Evolutionary conservation across 1,139 yeast genomes (phyloP).

Genomic region (Yamadazyma triangularis): DNA sequence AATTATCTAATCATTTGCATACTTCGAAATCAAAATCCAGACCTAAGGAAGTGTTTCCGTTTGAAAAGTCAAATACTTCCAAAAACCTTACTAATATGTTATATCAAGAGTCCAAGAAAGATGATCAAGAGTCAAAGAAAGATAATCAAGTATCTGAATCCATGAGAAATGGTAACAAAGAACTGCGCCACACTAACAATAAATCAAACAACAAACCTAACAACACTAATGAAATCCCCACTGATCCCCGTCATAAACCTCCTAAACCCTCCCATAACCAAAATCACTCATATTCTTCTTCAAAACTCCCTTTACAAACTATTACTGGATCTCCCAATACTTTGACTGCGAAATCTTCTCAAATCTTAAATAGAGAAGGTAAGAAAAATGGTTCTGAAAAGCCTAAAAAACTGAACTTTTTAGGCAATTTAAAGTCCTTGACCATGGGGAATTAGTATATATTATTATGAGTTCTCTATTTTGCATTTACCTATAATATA

Average conservation of each 20-base stretch:
- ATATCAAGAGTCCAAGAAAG: slow-evolving; percentile 5
- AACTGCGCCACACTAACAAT: no score
- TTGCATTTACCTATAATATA: no score
- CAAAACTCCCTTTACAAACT: slow-evolving; percentile 1
- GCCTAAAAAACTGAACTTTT: slow-evolving; percentile 1
- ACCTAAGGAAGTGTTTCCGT: slow-evolving; percentile 1
- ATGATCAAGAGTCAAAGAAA: slow-evolving; percentile 8
- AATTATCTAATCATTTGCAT: slow-evolving; percentile 13
- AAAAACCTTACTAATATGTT: slow-evolving; percentile 8
- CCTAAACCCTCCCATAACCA: not conserved
- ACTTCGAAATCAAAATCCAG: slow-evolving; percentile 2
- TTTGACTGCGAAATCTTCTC: no score
- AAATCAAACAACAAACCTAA: no score
- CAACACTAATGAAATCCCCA: not conserved
- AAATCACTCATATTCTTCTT: no score
- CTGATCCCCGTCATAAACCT: no score
- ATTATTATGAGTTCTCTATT: no score
- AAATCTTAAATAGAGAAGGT: no score
- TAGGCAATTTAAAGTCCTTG: slow-evolving; percentile 3
- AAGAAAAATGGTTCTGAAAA: not conserved
- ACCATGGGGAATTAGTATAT: no score
- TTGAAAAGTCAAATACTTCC: slow-evolving; percentile 8
- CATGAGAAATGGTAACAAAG: no score
- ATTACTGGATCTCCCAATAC: slow-evolving; percentile 6
- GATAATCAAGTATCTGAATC: no score